phyloP scores from a whole-genome alignment of 768 basidiomycete genomes.

The Lentinula guzmanii region DNA sequence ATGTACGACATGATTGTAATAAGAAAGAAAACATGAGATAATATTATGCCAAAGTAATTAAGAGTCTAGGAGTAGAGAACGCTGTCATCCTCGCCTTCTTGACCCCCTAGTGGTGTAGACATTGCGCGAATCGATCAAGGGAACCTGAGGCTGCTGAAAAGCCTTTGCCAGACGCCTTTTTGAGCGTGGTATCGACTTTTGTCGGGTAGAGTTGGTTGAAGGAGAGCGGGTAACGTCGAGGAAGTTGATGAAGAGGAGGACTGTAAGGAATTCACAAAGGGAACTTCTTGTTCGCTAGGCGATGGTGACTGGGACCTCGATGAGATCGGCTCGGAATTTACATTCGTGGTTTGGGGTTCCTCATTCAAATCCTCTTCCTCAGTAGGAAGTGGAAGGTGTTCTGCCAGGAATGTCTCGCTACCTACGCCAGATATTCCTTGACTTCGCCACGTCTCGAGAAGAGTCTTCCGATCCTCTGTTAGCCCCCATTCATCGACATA shows the following conservation, averaged over 20 bases:
- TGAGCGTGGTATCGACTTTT: constrained; percentile 12
- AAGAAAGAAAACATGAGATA: neutral
- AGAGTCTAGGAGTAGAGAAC: neutral
- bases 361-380: constrained; percentile 22
- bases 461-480: constrained; percentile 54
- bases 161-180: constrained; percentile 11
- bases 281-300: constrained; percentile 5
- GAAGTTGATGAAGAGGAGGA: constrained; percentile 7
- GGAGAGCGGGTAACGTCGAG: neutral
- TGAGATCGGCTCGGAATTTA: neutral
- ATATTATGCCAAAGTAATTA: neutral
- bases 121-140: constrained; percentile 39
- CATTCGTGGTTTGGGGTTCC: constrained; percentile 15
- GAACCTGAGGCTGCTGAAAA: constrained; percentile 19
- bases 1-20: neutral
- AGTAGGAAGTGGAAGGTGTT: constrained; percentile 26
- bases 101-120: constrained; percentile 28
- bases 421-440: constrained; percentile 19
- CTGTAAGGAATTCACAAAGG: neutral
- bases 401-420: constrained; percentile 31
- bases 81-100: constrained; percentile 9
- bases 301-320: neutral
- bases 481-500: constrained; percentile 69
- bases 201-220: neutral
- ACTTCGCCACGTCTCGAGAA: constrained; percentile 46